Base-by-base conservation (phyloP, 2,329 filamentous ascomycete species). In the Trichoderma sp. region DNA sequence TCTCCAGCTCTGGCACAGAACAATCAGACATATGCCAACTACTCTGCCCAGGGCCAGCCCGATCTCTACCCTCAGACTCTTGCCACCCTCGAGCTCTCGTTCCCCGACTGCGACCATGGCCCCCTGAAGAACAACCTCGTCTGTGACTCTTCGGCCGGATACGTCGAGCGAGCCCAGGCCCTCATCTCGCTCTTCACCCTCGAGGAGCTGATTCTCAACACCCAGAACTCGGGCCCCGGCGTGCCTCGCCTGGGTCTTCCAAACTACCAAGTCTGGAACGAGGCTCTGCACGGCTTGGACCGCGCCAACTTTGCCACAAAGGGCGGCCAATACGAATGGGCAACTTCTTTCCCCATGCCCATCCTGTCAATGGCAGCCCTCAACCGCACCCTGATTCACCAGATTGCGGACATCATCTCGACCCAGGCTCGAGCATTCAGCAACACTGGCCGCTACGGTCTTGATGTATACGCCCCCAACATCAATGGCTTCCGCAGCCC, bases 381-480 rank as follows among this genome's bases (percentile, higher is more conserved):
- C n/a, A 71, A 71, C 51, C 62, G 63, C 36, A 71, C 70, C 89
- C 85, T 66, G 3, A 82, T 79, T 4, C 84, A 67, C 21, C 69
- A 73, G 21, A 72, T 89, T 6, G 70, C 70, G 8, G 62, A 65
- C 56, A 66, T 71, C 24, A 83, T 89, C 11, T 80, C 79, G 18
- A 91, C 86, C 0, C 90, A 92, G 77, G 89, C 88, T 0, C 83
- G 90, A 43, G 89, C 90, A 0, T 92, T 91, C 76, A 89, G 83
- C 76, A 92, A 92, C 74, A 84, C 77, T 6, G 87, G 86, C 4
- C 81, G 84, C 9, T 85, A 85, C 4, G 87, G 86, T 0, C 77
- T 89, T 8, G 85, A 90, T 76, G 89, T 84, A 77, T 91, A 88
- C 85, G 89, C 90, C 0, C 90, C 90, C 0, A 91, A 91, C 75